A percentile compares a stretch with the other conserved stretches of the same genome.
Evolutionary conservation across 2,329 filamentous ascomycete species (phyloP).

Genomic region (Claviceps monticola): DNA sequence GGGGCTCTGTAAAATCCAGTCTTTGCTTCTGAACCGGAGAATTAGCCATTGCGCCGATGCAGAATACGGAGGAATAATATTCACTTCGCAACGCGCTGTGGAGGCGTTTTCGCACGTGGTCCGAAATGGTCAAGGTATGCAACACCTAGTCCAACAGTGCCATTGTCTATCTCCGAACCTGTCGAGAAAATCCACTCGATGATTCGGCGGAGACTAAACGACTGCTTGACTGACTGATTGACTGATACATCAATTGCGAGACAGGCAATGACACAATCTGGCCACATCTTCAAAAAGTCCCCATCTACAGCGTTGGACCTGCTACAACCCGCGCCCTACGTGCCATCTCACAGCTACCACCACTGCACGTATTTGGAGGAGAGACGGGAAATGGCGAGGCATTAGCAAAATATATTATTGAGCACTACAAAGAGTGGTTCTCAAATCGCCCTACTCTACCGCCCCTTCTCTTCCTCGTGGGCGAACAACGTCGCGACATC

Average conservation of each 20-base stretch:
- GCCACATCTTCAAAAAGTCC: conserved; percentile 42
- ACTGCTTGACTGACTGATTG: too few species aligned
- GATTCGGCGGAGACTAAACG: too few species aligned
- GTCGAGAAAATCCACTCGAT: too few species aligned
- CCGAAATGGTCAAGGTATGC: conserved; percentile 31
- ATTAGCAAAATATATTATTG: conserved; percentile 63
- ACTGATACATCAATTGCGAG: not conserved
- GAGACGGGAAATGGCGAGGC: conserved; percentile 76
- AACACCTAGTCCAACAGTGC: not conserved
- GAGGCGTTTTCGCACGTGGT: conserved; percentile 60
- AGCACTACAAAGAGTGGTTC: conserved; percentile 54
- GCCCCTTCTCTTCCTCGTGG: conserved; percentile 72
- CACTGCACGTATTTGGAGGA: conserved; percentile 56
- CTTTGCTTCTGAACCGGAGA: conserved; percentile 29
- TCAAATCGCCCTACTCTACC: conserved; percentile 31
- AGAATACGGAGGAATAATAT: conserved; percentile 63
- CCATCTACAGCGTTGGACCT: conserved; percentile 67
- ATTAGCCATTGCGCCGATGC: conserved; percentile 25
- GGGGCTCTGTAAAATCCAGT: conserved; percentile 39
- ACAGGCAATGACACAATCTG: not conserved
- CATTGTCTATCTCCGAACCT: not conserved
- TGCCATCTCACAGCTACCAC: conserved; percentile 34
- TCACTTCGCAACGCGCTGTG: conserved; percentile 73
- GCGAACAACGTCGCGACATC: conserved; percentile 77
- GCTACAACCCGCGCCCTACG: conserved; percentile 64